Base-by-base conservation (phyloP, 2,329 filamentous ascomycete species). In the Didymella pinodella region DNA sequence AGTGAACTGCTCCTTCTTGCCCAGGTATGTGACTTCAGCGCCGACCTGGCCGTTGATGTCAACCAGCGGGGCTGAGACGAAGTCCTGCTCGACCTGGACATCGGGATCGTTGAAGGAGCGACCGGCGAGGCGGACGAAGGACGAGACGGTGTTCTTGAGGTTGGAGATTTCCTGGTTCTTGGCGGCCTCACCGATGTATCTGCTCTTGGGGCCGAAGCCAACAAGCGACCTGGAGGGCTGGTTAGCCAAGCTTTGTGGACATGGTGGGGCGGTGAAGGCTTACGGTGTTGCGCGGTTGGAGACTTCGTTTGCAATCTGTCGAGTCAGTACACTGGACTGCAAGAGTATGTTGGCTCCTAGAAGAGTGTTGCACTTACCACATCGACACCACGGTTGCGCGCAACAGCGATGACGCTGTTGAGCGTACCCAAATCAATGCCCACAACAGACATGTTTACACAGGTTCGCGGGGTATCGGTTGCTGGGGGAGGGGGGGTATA, bases 121-220 rank as follows among this genome's bases (percentile, higher is more conserved):
- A 76, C 95, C 95, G 75, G 90, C 90, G 71, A 99, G 89, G 75
- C 95, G 92, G 84, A 97, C 97, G 74, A 99, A 86, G 68, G 88
- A 93, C 79, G 88, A 85, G 82, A 99, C 91, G 69, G 95, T 99
- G 86, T 99, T 99, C 85, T 98, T 99, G 75, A 98, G 88, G 85
- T 99, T 99, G 76, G 94, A 97, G 78, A 97, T 96, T 83, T 99
- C 95, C 83, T 97, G 94, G 69, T 94, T 98, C 88, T 98, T 98
- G 70, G 95, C 95, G 57, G 91, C 81, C 84, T 99, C 95, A 68
- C 95, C 95, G 67, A 99, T 86, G 79, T 96, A 96, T 83, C 95
- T 91, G 80, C 87, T 89, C 83, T 96, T 97, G 78, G 92, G 90
- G 61, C 93, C 92, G 80, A 99, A 99, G 74, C 92, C 93, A 73